Evolutionary conservation across 2,329 filamentous ascomycete species (phyloP).

Genomic region (Pseudogymnoascus destructans): DNA sequence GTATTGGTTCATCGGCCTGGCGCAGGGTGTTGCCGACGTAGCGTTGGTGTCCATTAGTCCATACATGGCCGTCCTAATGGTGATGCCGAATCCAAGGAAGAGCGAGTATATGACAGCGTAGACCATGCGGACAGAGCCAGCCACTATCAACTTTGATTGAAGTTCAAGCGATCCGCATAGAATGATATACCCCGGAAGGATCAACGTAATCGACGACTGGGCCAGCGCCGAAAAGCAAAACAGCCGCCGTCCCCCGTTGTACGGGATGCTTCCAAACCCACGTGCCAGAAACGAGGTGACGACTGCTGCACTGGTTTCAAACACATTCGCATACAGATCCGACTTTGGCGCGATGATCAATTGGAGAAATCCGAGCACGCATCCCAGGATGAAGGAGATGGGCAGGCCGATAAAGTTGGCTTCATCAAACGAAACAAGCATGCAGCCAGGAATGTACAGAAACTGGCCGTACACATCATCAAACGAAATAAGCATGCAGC

Average conservation of each 20-base stretch:
- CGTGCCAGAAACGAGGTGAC: constrained; percentile 49
- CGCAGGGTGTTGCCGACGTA: constrained; percentile 33
- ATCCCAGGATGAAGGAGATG: constrained; percentile 57
- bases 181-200: constrained; percentile 52
- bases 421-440: constrained; percentile 61
- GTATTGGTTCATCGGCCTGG: constrained; percentile 34
- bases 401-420: constrained; percentile 61
- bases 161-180: constrained; percentile 43
- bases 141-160: constrained; percentile 41
- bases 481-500: constrained; percentile 91
- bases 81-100: constrained; percentile 44
- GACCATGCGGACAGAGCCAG: constrained; percentile 44
- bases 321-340: constrained; percentile 53
- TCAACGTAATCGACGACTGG: constrained; percentile 51
- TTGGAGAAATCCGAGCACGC: constrained; percentile 55
- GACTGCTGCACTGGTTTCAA: constrained; percentile 49
- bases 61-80: constrained; percentile 42
- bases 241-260: constrained; percentile 25
- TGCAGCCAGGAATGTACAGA: too few relatives aligned
- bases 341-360: constrained; percentile 56
- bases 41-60: constrained; percentile 37
- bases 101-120: constrained; percentile 46
- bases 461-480: constrained; percentile 60
- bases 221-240: constrained; percentile 56
- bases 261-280: constrained; percentile 46